Base-by-base conservation (phyloP, 306 rosid species). In the Pachyrhizus erosus region DNA sequence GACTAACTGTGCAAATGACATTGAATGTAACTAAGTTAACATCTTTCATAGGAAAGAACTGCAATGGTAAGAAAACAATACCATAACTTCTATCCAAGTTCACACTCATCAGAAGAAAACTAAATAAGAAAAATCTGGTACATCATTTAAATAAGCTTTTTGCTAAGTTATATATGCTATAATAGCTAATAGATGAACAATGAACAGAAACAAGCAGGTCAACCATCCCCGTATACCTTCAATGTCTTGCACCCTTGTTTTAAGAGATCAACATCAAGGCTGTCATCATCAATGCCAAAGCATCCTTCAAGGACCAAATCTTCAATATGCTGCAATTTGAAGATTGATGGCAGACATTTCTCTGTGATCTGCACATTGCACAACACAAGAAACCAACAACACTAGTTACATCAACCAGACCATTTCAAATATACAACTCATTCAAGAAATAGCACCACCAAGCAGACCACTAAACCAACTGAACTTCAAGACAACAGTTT, bases 251-350 rank as follows among this genome's bases (percentile, higher is more conserved):
- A 92, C 60, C 90, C 92, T 87, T 83, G 82, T 77, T 89, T 88
- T 87, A 92, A 79, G 85, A 77, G 84, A 6, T 57, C 73, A n/a
- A 80, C 61, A 34, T 80, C 86, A 51, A 93, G 90, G 87, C 89
- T 80, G 82, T 88, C 90, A 24, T 93, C 97, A 26, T 91, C 94
- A 39, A 96, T 87, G 67, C 96, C 94, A 75, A 83, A 90, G 87
- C 99, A 96, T 75, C 99, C 99, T 89, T 93, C 97, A 9, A 96
- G 87, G 51, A 87, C 86, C 91, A 96, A 89, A 86, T 96, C 97
- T 82, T 96, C 98, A 67, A 96, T 92, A 86, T 88, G 71, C 52
- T 88, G 88, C 86, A 96, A 88, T 79, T 89, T 85, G 80, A 91
- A 86, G 73, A 96, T 89, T 37, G 97, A 91, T 5, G 94, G 89